Base-by-base conservation (phyloP, 1,284 basidiomycete genomes). In the Ustilago lituana region DNA sequence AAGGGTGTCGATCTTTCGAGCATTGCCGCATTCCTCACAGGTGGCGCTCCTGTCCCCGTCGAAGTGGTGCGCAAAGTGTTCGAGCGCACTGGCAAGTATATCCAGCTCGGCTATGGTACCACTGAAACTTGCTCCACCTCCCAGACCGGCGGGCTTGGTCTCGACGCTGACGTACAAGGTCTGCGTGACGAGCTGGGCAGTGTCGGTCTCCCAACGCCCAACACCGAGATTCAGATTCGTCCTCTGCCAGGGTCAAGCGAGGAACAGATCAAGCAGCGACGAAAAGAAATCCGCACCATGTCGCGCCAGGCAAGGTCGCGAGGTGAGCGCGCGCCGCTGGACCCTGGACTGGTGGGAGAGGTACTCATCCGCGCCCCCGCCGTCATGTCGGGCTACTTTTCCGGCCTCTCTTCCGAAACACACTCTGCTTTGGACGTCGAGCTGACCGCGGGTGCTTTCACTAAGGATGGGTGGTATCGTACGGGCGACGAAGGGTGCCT, bases 31-130 rank as follows among this genome's bases (percentile, higher is more conserved):
- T 79, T 79, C 52, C 77, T 81, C 4, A 81, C 78, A 0, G 83
- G 83, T 19, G 83, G 83, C 15, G 83, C 83, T 1, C 83, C 83
- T 0, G 69, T 83, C 6, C 75, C 81, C 0, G 61, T 74, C 11
- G 77, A 78, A 23, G 77, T 83, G 27, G 81, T 84, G 29, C 55
- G 71, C 33, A 71, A 73, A 35, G 81, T 84, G 2, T 82, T 77
- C 61, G 69, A 83, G 37, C 71, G 83, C 0, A 78, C 79, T 8
- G 77, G 77, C 12, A 79, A 82, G 43, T 63, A 81, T 31, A 76
- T 84, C 41, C 78, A 80, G 48, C 77, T 82, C 15, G 73, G 64
- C 7, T 75, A 70, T 45, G 74, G 74, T 1, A 68, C 72, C 32
- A 76, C 73, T 20, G 74, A 76, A 51, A 70, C 73, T 0, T 54